Percentiles rank a stretch among this genome's conserved stretches.
Evolutionary conservation across 2,329 filamentous ascomycete species (phyloP).

Genomic region (Fusarium brachygibbosum): DNA sequence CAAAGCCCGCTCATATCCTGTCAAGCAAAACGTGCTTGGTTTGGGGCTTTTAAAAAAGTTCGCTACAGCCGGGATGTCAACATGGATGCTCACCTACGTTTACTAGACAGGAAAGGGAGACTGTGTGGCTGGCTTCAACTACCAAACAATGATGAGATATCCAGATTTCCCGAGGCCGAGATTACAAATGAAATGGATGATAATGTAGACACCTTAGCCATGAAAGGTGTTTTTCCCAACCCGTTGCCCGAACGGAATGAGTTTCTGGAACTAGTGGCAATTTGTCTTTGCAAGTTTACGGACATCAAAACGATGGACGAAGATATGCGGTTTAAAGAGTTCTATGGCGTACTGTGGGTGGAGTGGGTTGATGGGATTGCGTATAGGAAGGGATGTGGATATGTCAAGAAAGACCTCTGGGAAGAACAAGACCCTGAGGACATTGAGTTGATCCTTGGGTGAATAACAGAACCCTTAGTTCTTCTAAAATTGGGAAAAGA

Average conservation of each 20-base stretch:
- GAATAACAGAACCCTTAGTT: not conserved
- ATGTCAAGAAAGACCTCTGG: not conserved
- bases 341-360: not conserved
- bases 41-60: not conserved
- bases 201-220: not conserved
- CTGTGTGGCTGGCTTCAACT: not conserved
- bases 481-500: too few species aligned
- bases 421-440: not conserved
- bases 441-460: not conserved
- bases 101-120: not conserved
- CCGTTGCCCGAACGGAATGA: not conserved
- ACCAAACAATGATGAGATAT: not conserved
- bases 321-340: not conserved
- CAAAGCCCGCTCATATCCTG: not conserved
- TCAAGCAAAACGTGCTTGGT: not conserved
- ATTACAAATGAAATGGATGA: not conserved
- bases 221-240: not conserved
- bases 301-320: not conserved
- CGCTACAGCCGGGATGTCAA: not conserved
- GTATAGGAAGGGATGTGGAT: not conserved
- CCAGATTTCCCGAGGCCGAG: not conserved
- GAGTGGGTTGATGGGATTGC: not conserved
- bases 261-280: not conserved
- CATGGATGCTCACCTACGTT: not conserved
- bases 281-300: not conserved